These are phyloP conservation scores for Penicillium dipodomyicola DNA, from an alignment of 495 filamentous ascomycete species.

Conservation along the genomic window DNA sequence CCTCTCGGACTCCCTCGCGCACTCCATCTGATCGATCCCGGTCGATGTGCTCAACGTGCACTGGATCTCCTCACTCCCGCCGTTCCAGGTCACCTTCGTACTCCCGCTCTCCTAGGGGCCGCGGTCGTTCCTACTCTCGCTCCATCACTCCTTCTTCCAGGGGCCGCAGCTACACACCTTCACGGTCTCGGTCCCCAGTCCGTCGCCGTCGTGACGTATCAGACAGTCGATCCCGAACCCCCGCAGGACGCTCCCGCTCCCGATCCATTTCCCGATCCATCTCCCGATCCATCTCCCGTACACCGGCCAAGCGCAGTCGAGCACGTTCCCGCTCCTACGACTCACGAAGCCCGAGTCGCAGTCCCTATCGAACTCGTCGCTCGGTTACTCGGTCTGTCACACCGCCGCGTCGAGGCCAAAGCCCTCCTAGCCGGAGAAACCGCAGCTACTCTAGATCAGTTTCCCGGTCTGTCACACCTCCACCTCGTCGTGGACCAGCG, in stretches of 20 bases:
- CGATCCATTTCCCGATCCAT: constrained; percentile 19
- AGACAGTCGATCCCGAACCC: constrained; percentile 32
- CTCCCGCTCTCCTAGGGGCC: constrained; percentile 39
- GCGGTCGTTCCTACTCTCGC: constrained; percentile 39
- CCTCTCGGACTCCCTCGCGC: constrained; percentile 37
- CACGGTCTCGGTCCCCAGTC: constrained; percentile 35
- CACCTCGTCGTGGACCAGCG: constrained; percentile 19
- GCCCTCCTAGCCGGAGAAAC: constrained; percentile 16
- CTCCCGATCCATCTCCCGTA: constrained; percentile 34
- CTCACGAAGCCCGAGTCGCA: constrained; percentile 32
- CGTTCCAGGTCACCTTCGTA: constrained; percentile 38
- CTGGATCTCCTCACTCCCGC: constrained; percentile 33
- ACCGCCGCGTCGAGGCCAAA: constrained; percentile 29
- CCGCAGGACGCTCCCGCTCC: constrained; percentile 10
- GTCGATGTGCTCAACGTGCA: constrained; percentile 43
- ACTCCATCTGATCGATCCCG: constrained; percentile 44
- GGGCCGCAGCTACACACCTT: constrained; percentile 39
- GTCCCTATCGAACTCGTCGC: constrained; percentile 26
- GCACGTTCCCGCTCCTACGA: constrained; percentile 20
- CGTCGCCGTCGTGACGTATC: constrained; percentile 36
- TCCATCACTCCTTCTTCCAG: constrained; percentile 40
- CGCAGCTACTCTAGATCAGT: constrained; percentile 35
- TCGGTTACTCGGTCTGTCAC: constrained; percentile 37
- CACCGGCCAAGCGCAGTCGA: constrained; percentile 28
- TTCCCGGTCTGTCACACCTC: constrained; percentile 38